phyloP scores from a whole-genome alignment of 257 asterid genomes.

The Lantana camara region DNA sequence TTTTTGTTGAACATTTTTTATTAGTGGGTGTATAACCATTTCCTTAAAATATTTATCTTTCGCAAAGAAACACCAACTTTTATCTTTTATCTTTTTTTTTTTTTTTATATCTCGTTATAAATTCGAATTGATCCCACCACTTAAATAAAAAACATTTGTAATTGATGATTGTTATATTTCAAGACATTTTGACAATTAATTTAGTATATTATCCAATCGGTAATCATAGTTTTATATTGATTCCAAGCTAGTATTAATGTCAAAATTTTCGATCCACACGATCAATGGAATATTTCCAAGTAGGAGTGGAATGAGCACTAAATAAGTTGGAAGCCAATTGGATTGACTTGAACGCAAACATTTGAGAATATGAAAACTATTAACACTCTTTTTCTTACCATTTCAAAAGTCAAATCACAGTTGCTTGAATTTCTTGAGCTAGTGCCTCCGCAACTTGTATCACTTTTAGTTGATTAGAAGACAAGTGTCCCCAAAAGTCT shows the following conservation, averaged over 20 bases:
- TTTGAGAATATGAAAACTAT: slow-evolving; percentile 10
- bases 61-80: too few species aligned
- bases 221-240: neutral
- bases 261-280: neutral
- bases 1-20: too few species aligned
- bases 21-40: too few species aligned
- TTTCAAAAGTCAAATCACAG: slow-evolving; percentile 20
- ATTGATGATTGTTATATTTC: too few species aligned
- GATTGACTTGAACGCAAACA: slow-evolving; percentile 31
- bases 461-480: neutral
- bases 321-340: slow-evolving; percentile 20
- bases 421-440: slow-evolving; percentile 7
- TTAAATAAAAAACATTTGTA: too few species aligned
- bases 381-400: neutral
- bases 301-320: slow-evolving; percentile 35
- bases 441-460: slow-evolving; percentile 17
- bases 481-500: neutral
- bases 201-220: too few species aligned
- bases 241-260: slow-evolving; percentile 1
- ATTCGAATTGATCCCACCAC: too few species aligned
- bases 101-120: too few species aligned
- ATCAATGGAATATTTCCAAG: slow-evolving; percentile 10
- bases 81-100: too few species aligned
- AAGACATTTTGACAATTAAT: too few species aligned
- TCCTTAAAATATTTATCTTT: too few species aligned